Evolutionary conservation across 228 moss, liverwort and hornwort species (phyloP).

Genomic region (Sphagnum fallax): DNA sequence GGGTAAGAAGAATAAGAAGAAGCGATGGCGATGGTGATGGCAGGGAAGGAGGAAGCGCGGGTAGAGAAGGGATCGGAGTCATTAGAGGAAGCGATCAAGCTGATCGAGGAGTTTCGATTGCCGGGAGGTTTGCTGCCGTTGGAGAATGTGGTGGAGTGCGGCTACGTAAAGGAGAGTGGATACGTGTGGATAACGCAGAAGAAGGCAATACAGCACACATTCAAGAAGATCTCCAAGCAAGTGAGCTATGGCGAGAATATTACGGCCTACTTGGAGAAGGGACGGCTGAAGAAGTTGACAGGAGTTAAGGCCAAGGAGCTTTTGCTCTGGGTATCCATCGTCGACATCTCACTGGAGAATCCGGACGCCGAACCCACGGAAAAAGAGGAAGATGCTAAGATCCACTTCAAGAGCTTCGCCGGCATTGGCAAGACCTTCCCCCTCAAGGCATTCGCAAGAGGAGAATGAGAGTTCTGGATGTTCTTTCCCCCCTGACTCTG

Average conservation of each 20-base stretch:
- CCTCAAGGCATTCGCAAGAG: conserved; percentile 3
- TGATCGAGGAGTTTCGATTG: conserved; percentile 13
- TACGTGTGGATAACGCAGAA: conserved; percentile 22
- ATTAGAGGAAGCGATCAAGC: conserved; percentile 7
- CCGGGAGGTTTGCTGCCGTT: conserved; percentile 18
- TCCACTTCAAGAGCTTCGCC: conserved; percentile 22
- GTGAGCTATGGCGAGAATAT: conserved; percentile 20
- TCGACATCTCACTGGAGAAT: conserved; percentile 11
- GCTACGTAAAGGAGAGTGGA: conserved; percentile 14
- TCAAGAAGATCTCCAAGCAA: conserved; percentile 13
- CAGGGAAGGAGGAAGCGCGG: conserved; percentile 5
- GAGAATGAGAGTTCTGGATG: not conserved
- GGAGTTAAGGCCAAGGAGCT: conserved; percentile 26
- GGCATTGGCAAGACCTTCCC: conserved; percentile 20
- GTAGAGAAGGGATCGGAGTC: conserved; percentile 11
- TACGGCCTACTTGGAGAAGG: conserved; percentile 13
- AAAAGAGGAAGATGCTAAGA: not conserved
- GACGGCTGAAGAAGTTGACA: conserved; percentile 16
- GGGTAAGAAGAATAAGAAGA: not conserved
- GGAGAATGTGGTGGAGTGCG: conserved; percentile 11
- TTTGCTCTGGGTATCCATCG: conserved; percentile 18
- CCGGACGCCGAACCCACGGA: not conserved
- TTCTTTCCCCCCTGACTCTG: not conserved
- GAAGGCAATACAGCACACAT: conserved; percentile 19
- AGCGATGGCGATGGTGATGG: conserved; percentile 5